These are phyloP conservation scores for Tetradesmus obliquus DNA, from an alignment of 139 green algal species.

Conservation along the genomic window DNA sequence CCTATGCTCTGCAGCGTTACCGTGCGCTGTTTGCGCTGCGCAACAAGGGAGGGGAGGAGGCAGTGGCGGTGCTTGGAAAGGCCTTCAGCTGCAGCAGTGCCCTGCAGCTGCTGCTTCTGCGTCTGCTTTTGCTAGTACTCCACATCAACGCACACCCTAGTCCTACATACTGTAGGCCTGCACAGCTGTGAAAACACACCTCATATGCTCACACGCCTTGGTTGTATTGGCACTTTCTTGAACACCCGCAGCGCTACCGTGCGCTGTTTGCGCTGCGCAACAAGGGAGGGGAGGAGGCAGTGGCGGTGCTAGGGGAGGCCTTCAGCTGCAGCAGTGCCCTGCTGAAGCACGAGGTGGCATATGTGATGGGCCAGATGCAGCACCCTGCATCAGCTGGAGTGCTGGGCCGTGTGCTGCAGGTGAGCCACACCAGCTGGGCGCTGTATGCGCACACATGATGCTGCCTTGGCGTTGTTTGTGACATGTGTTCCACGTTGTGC, in stretches of 20 bases:
- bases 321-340: slow-evolving; percentile 75
- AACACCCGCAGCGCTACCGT: slow-evolving; percentile 75
- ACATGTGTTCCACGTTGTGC: neutral
- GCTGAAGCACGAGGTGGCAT: slow-evolving; percentile 96
- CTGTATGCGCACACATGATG: too few relatives aligned
- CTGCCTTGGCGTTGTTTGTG: neutral
- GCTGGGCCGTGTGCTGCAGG: slow-evolving; percentile 65
- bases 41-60: slow-evolving; percentile 84
- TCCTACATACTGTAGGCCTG: too few relatives aligned
- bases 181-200: too few relatives aligned
- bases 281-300: slow-evolving; percentile 79
- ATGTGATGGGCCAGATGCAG: slow-evolving; percentile 98
- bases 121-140: too few relatives aligned
- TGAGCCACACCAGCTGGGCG: neutral
- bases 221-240: neutral
- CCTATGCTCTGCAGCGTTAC: slow-evolving; percentile 74
- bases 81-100: slow-evolving; percentile 68
- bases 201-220: neutral
- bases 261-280: slow-evolving; percentile 98
- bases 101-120: slow-evolving; percentile 80
- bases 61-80: slow-evolving; percentile 78
- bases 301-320: slow-evolving; percentile 76
- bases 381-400: slow-evolving; percentile 64
- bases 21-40: slow-evolving; percentile 96
- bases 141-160: too few relatives aligned